Evolutionary conservation across 2,329 filamentous ascomycete genomes (phyloP).

Genomic region (Periconia digitata): DNA sequence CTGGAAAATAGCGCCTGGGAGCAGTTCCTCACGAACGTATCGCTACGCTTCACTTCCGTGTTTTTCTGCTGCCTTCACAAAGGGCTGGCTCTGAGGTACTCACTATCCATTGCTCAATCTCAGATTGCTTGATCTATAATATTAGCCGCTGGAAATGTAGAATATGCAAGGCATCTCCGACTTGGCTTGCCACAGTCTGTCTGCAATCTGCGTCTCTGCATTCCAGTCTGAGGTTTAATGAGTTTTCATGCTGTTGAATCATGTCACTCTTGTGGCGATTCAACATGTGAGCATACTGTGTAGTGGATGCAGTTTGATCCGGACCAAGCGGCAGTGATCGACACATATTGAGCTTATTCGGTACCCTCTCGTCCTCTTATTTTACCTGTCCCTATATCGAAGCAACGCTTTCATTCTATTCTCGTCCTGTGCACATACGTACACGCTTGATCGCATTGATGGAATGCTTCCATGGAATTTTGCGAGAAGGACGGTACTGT

Average conservation of each 20-base stretch:
- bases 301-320: background rate
- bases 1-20: background rate
- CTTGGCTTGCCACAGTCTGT: background rate
- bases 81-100: too few relatives aligned
- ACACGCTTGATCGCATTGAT: background rate
- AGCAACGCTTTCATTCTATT: background rate
- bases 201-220: conserved; percentile 9
- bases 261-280: background rate
- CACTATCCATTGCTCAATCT: background rate
- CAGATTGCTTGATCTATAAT: background rate
- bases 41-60: background rate
- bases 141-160: background rate
- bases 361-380: background rate
- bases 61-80: too few relatives aligned
- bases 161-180: background rate
- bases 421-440: background rate
- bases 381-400: background rate
- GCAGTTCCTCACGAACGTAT: background rate
- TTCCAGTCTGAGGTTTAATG: conserved; percentile 24
- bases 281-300: background rate
- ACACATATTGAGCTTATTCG: background rate
- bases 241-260: conserved; percentile 12
- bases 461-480: background rate
- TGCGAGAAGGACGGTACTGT: background rate
- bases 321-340: background rate